Evolutionary conservation across 768 basidiomycete species (phyloP), one percentile per base, ranked within the genome.

Genomic region (Hemileccinum impolitum): DNA sequence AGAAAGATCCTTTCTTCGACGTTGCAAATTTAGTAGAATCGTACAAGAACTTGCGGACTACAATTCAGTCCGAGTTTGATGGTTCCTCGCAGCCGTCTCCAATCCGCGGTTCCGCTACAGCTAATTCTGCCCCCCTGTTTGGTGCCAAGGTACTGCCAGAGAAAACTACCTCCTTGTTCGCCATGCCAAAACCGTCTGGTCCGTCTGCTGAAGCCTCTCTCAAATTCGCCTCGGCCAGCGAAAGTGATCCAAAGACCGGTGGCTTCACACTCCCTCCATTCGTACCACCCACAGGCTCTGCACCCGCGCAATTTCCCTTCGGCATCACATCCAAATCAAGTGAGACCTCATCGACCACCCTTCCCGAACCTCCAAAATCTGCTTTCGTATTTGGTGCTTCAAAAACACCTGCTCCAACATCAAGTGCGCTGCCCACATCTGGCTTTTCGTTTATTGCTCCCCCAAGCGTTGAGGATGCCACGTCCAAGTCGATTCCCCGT

Each of bases 1-100:
- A 85, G 42, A 70, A 75, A 14, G 87, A 90, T 66, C 84, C 87
- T 2, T 90, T 89, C 62, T 62, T 68, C n/a, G 84, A 90, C 52
- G 61, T 87, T 11, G 67, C 75, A n/a, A 63, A 69, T 26, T 50
- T 84, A 6, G 55, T 85, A 9, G 78, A 81, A 50, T 74, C 73
- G 37, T 90, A 90, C 66, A 82, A 74, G 59, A 70, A 68, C 15
- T 59, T 80, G 19, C 79, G 88, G 6, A 63, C 71, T 25, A 70
- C 73, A 31, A 75, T 82, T 10, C 79, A 83, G 61, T 75, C 75
- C 41, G 78, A 83, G 19, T 82, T 74, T 53, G 80, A 86, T 41
- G 50, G 45, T 30, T 64, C 68, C 15, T 52, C 59, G 1, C 63
- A 62, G 43, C 12, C 49, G 3, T 13, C 51, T 8, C 28, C 56